phyloP scores from a whole-genome alignment of 805 yeast species.

The Kluyveromyces aestuarii region DNA sequence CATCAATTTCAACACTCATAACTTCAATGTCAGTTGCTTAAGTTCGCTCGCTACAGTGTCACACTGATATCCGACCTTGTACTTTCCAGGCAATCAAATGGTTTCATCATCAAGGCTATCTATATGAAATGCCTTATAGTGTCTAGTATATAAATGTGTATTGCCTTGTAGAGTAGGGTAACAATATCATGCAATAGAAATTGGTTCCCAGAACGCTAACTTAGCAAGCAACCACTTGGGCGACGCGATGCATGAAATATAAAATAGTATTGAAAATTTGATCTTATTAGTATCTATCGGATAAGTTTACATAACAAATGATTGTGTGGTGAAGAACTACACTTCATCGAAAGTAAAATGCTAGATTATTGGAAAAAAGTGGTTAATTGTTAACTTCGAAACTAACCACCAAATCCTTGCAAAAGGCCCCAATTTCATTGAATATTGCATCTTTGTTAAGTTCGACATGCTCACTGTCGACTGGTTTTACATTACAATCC shows the following conservation, averaged over 20 bases:
- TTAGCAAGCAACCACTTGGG: no score
- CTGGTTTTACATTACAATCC: constrained; percentile 65
- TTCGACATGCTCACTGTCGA: constrained; percentile 40
- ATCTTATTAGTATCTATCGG: neutral
- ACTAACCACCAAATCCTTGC: constrained; percentile 53
- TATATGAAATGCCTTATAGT: no score
- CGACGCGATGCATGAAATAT: no score
- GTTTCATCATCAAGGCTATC: neutral
- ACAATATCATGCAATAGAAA: neutral
- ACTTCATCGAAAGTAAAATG: neutral
- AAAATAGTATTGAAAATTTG: neutral
- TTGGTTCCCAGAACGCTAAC: neutral
- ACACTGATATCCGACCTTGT: neutral
- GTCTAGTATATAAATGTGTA: no score
- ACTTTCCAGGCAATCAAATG: no score
- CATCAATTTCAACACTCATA: neutral
- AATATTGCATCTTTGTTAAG: constrained; percentile 67
- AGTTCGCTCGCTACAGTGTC: neutral
- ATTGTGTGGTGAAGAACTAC: neutral
- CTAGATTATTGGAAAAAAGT: constrained; percentile 5
- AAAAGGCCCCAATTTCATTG: constrained; percentile 58
- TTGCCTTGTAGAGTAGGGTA: neutral
- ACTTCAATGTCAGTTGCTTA: neutral
- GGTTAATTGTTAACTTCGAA: constrained; percentile 23
- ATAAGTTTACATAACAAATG: neutral